Base-by-base conservation (phyloP, 495 filamentous ascomycete genomes). In the Penicillium roqueforti region DNA sequence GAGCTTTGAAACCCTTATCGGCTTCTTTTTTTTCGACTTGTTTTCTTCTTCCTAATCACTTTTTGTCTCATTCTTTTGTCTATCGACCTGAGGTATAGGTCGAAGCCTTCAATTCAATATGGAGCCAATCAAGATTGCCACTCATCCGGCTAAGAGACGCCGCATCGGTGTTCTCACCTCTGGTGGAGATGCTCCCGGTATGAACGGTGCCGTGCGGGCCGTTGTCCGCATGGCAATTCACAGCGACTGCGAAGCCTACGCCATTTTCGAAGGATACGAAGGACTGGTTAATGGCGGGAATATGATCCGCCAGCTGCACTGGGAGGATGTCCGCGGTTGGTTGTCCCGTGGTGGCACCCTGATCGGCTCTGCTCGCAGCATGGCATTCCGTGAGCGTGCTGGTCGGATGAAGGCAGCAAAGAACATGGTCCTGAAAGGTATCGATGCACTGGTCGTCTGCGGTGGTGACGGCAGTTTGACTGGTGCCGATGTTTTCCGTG, bases 391-490 rank as follows among this genome's bases (percentile, higher is more conserved):
- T 58, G 87, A 97, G 67, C 85, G 95, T 18, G 68, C 84, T 14
- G 93, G 93, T 16, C 85, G 93, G 54, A 66, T 96, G 46, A 72
- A 75, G 47, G 95, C 86, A 5, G 95, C 95, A 16, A 96, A 92
- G 79, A 96, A 99, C 73, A 82, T 99, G 80, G 78, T 99, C 28
- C 64, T 87, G 46, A 86, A 88, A 23, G 95, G 95, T 64, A 97
- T 99, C 63, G 90, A 99, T 68, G 95, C 93, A 29, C 75, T 99
- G 64, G 86, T 99, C 41, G 92, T 99, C 61, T 96, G 91, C 67
- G 95, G 95, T 71, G 95, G 95, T 74, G 95, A 99, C 67, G 95
- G 95, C 52, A 95, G 89, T 61, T 82, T 99, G 68, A 99, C 95
- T 23, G 95, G 95, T 55, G 95, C 95, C 36, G 95, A 99, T 69